Percentiles rank a stretch among this genome's conserved stretches.
These are phyloP conservation scores for Datisca glomerata DNA, from an alignment of 306 rosid genomes.

Conservation along the genomic window DNA sequence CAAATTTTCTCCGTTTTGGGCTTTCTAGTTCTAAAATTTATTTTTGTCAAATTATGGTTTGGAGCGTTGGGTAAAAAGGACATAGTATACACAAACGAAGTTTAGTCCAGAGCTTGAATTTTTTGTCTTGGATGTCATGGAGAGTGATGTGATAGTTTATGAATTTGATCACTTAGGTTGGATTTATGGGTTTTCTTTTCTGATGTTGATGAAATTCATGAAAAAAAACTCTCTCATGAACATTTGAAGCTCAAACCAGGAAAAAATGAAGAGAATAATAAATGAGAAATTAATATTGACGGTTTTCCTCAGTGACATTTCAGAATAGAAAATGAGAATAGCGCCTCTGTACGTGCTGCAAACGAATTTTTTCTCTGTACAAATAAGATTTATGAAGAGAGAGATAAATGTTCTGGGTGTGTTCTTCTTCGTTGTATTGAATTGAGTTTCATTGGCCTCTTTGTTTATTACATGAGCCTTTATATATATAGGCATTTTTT, in stretches of 20 bases:
- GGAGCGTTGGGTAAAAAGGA: conserved; percentile 30
- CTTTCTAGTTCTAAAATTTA: conserved; percentile 21
- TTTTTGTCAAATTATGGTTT: conserved; percentile 38
- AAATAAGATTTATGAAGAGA: too few species aligned
- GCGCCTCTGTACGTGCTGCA: too few species aligned
- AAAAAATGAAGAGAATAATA: conserved; percentile 47
- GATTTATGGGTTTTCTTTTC: conserved; percentile 13
- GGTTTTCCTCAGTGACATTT: too few species aligned
- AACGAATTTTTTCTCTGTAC: too few species aligned
- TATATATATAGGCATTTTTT: too few species aligned
- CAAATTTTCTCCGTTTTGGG: conserved; percentile 7
- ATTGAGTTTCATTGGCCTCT: too few species aligned
- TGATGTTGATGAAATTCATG: conserved; percentile 13
- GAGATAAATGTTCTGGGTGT: too few species aligned
- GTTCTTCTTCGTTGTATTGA: too few species aligned
- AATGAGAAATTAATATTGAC: too few species aligned
- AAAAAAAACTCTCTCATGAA: conserved; percentile 18
- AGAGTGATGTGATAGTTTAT: conserved; percentile 17
- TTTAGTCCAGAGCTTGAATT: conserved; percentile 35
- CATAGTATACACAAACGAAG: conserved; percentile 27
- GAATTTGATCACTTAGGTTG: too few species aligned
- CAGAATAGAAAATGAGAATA: too few species aligned
- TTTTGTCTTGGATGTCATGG: conserved; percentile 58
- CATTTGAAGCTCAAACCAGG: conserved; percentile 45
- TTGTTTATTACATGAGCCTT: too few species aligned